Evolutionary conservation across 2,329 filamentous ascomycete genomes (phyloP).

Genomic region (Thelonectria discophora): DNA sequence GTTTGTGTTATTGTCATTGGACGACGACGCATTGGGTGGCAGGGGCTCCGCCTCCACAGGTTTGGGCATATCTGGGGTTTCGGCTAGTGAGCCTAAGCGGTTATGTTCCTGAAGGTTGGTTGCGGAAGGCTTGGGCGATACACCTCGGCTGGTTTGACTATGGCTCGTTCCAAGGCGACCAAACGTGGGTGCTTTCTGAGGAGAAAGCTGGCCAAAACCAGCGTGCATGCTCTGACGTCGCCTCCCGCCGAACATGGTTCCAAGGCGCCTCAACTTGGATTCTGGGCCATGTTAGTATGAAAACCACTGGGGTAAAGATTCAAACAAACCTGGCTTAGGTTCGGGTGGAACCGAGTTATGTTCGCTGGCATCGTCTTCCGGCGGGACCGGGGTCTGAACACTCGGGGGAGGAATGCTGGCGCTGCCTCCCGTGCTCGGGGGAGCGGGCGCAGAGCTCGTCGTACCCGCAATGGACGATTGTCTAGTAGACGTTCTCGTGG

Average conservation of each 20-base stretch:
- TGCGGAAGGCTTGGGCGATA: constrained; percentile 68
- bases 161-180: constrained; percentile 73
- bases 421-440: constrained; percentile 41
- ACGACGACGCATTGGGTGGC: constrained; percentile 27
- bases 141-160: constrained; percentile 50
- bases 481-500: constrained; percentile 52
- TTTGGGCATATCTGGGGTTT: constrained; percentile 58
- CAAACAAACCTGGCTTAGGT: constrained; percentile 49
- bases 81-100: constrained; percentile 65
- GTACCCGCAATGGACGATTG: constrained; percentile 51
- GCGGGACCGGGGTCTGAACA: constrained; percentile 22
- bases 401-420: constrained; percentile 29
- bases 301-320: background rate
- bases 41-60: constrained; percentile 41
- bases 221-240: constrained; percentile 73
- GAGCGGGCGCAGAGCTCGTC: constrained; percentile 36
- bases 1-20: constrained; percentile 57
- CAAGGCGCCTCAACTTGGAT: constrained; percentile 69
- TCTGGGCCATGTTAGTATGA: constrained; percentile 48
- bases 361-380: constrained; percentile 53
- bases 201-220: constrained; percentile 66
- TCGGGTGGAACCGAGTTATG: constrained; percentile 48
- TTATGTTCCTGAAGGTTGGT: constrained; percentile 66
- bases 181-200: constrained; percentile 65
- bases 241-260: constrained; percentile 71